A percentile compares a stretch with the other conserved stretches of the same genome.
Evolutionary conservation across 2,329 filamentous ascomycete genomes (phyloP).

Genomic region (Colletotrichum sublineola): DNA sequence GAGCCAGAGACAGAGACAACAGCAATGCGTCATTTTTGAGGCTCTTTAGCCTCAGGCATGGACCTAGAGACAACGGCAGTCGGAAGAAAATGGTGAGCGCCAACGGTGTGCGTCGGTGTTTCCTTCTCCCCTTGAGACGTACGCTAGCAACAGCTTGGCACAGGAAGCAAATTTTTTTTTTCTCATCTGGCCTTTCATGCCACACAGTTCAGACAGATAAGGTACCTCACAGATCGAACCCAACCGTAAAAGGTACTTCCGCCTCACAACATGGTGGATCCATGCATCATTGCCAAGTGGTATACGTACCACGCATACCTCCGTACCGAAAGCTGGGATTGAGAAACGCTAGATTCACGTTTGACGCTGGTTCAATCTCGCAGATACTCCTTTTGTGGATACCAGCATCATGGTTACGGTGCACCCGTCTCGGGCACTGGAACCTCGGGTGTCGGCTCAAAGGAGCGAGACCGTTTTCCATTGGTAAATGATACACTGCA

Average conservation of each 20-base stretch:
- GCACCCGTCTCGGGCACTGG: slow-evolving; percentile 31
- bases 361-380: slow-evolving; percentile 39
- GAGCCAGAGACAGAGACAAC: slow-evolving; percentile 11
- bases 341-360: slow-evolving; percentile 37
- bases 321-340: slow-evolving; percentile 36
- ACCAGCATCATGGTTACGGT: slow-evolving; percentile 17
- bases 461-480: slow-evolving; percentile 16
- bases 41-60: slow-evolving; percentile 40
- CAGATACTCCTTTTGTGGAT: slow-evolving; percentile 38
- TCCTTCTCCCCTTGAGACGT: slow-evolving; percentile 16
- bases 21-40: slow-evolving; percentile 41
- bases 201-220: slow-evolving; percentile 1
- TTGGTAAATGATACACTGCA: background rate
- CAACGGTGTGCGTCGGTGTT: slow-evolving; percentile 29
- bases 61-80: slow-evolving; percentile 17
- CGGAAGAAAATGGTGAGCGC: slow-evolving; percentile 18
- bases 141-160: slow-evolving; percentile 11
- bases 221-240: background rate
- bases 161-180: background rate
- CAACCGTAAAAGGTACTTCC: slow-evolving; percentile 14
- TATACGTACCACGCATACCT: slow-evolving; percentile 19
- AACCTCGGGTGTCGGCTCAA: slow-evolving; percentile 40
- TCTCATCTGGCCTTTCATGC: background rate
- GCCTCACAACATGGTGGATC: slow-evolving; percentile 16
- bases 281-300: slow-evolving; percentile 14